Conservation (phyloP, 805 yeast genomes). For the Torulaspora quercuum region DNA sequence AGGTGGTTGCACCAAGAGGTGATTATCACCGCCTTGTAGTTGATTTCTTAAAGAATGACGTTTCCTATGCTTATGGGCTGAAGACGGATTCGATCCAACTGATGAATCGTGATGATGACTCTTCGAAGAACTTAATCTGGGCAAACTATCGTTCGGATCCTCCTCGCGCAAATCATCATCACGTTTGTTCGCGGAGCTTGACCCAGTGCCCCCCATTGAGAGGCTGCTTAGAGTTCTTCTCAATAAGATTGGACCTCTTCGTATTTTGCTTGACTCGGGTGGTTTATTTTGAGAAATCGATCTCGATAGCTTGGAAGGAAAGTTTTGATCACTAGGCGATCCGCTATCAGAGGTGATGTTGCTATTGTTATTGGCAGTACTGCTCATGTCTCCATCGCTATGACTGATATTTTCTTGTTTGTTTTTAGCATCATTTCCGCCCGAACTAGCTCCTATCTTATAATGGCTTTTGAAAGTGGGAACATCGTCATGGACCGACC, state of each 20-base stretch:
- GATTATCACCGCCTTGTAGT: no score
- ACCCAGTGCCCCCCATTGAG: conserved; percentile 18
- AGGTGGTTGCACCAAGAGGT: conserved; percentile 8
- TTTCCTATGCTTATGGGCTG: conserved; percentile 4
- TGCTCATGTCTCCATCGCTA: background rate
- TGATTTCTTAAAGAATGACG: conserved; percentile 1
- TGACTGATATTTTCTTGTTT: no score
- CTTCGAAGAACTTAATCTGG: background rate
- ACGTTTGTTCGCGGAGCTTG: conserved; percentile 1
- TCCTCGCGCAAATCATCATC: conserved; percentile 2
- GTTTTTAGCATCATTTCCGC: no score
- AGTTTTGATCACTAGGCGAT: conserved; percentile 7
- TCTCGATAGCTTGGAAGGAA: conserved; percentile 1
- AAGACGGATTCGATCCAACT: no score
- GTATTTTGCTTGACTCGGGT: conserved; percentile 10
- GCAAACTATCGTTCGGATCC: conserved; percentile 2
- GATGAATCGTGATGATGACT: conserved; percentile 4
- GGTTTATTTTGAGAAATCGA: conserved; percentile 1
- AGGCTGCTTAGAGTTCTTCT: conserved; percentile 28
- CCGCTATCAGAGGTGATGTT: conserved; percentile 2
- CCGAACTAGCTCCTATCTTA: conserved; percentile 2
- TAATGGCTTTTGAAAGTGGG: conserved; percentile 14
- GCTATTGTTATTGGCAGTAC: background rate
- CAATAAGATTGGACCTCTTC: conserved; percentile 16
- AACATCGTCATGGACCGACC: conserved; percentile 11